These are phyloP conservation scores for Austroboletus novae-zelandiae DNA, from an alignment of 1,284 basidiomycete genomes.

Conservation along the genomic window DNA sequence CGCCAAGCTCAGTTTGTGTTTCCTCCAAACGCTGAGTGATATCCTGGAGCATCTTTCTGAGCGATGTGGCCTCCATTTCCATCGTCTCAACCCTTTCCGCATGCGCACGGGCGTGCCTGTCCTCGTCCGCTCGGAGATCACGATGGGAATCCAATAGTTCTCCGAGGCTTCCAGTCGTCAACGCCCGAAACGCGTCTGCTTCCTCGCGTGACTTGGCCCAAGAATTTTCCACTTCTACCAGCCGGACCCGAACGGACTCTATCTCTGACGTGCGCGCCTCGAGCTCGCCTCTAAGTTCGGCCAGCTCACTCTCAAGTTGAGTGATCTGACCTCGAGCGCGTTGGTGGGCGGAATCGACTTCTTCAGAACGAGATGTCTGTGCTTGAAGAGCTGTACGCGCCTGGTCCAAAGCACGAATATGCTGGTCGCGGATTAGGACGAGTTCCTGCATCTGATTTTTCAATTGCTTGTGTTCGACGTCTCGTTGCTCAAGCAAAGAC, in stretches of 20 bases:
- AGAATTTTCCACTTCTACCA: slow-evolving; percentile 78
- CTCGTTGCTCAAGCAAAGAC: slow-evolving; percentile 74
- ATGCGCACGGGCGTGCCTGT: slow-evolving; percentile 69
- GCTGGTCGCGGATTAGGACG: slow-evolving; percentile 69
- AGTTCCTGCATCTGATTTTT: slow-evolving; percentile 75
- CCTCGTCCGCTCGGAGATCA: slow-evolving; percentile 77
- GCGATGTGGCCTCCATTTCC: slow-evolving; percentile 71
- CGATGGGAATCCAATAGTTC: slow-evolving; percentile 83
- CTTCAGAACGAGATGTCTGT: slow-evolving; percentile 74
- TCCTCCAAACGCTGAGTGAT: slow-evolving; percentile 70
- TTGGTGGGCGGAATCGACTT: slow-evolving; percentile 77
- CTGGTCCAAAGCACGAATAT: slow-evolving; percentile 85
- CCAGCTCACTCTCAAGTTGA: slow-evolving; percentile 70
- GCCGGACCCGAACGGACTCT: slow-evolving; percentile 61
- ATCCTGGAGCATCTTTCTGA: slow-evolving; percentile 79
- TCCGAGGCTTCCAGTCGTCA: slow-evolving; percentile 82
- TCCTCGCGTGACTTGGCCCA: slow-evolving; percentile 90
- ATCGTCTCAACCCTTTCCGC: slow-evolving; percentile 79
- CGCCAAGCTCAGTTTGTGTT: slow-evolving; percentile 64
- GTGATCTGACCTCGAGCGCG: slow-evolving; percentile 65
- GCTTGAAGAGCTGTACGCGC: slow-evolving; percentile 76
- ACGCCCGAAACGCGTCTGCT: slow-evolving; percentile 78
- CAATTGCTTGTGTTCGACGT: slow-evolving; percentile 73
- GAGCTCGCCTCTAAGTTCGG: slow-evolving; percentile 75
- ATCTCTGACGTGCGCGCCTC: slow-evolving; percentile 72